Base-by-base conservation (phyloP, 2,329 filamentous ascomycete genomes). In the Zelopaecilomyces penicillatus region DNA sequence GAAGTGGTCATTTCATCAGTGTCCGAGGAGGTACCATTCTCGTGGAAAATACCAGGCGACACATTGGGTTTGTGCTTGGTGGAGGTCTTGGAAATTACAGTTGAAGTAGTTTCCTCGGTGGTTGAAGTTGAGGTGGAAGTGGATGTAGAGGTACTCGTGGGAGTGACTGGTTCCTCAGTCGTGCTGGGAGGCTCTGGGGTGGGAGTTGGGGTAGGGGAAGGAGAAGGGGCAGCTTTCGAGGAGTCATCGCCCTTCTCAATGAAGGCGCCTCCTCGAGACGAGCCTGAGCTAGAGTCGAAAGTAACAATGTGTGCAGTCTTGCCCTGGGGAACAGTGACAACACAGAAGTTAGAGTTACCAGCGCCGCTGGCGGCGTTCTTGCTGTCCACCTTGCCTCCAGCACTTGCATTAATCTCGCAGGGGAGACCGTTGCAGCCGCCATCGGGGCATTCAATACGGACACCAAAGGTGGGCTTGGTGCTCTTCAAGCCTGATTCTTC, bases 261-360 rank as follows among this genome's bases (percentile, higher is more conserved):
- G 3, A 19, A 19, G 19, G 19, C 19, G 19, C 19, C 19, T 41
- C 7, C 35, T 43, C 7, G 40, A 19, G n/a, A 31, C 30, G 11
- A 43, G 11, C 54, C 53, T 33, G 50, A 45, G 30, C 53, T 55
- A 9, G 54, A 55, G 47, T 74, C 69, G 55, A 68, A 78, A 34
- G 86, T 76, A 28, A 87, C 76, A 51, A 90, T 78, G 55, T 78
- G 79, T 37, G 84, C 86, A 44, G 72, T 78, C 39, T 65, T 64
- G 28, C 85, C 85, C 54, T 76, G 75, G 37, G 80, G 71, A 11
- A 88, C 80, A 10, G 85, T 90, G 9, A 86, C 85, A 39, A 89
- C 85, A 55, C 86, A 91, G 64, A 87, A 90, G 36, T 71, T 68
- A 12, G 80, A 76, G 53, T 76, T 80, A 30, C 84, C 84, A 11